Percentiles rank a stretch among this genome's conserved stretches.
These are phyloP conservation scores for Barnettozyma botsteinii DNA, from an alignment of 805 yeast genomes.

Conservation along the genomic window DNA sequence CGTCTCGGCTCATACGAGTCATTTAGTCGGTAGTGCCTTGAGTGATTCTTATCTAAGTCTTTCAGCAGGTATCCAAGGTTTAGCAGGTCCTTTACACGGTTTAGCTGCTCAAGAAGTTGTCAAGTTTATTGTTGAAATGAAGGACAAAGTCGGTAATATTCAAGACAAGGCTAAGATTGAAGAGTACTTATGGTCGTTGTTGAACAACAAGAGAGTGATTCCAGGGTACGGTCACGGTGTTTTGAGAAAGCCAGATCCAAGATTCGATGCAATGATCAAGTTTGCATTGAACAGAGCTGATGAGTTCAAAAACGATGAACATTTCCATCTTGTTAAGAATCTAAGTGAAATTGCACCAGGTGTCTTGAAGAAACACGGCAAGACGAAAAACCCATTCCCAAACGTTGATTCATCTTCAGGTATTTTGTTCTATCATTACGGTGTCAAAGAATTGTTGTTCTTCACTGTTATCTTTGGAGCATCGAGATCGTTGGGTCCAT, in stretches of 20 bases:
- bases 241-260: slow-evolving; percentile 75
- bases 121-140: slow-evolving; percentile 63
- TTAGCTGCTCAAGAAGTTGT: slow-evolving; percentile 83
- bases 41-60: slow-evolving; percentile 71
- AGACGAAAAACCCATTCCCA: slow-evolving; percentile 82
- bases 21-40: slow-evolving; percentile 76
- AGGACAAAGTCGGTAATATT: slow-evolving; percentile 34
- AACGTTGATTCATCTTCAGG: slow-evolving; percentile 81
- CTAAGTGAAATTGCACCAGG: slow-evolving; percentile 68
- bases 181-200: slow-evolving; percentile 63
- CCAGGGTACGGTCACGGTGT: slow-evolving; percentile 92
- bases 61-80: slow-evolving; percentile 75
- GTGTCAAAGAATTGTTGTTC: slow-evolving; percentile 64
- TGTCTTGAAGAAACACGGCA: slow-evolving; percentile 71
- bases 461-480: slow-evolving; percentile 82
- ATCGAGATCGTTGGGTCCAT: slow-evolving; percentile 73
- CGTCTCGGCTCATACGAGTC: slow-evolving; percentile 78
- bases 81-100: slow-evolving; percentile 85
- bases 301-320: slow-evolving; percentile 51
- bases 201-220: slow-evolving; percentile 69
- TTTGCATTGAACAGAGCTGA: slow-evolving; percentile 50
- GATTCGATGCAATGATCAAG: slow-evolving; percentile 68
- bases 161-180: slow-evolving; percentile 44
- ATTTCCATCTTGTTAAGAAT: slow-evolving; percentile 61
- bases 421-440: slow-evolving; percentile 73